Conservation (phyloP, 1,139 yeast genomes). For the Scheffersomyces parashehatae region DNA sequence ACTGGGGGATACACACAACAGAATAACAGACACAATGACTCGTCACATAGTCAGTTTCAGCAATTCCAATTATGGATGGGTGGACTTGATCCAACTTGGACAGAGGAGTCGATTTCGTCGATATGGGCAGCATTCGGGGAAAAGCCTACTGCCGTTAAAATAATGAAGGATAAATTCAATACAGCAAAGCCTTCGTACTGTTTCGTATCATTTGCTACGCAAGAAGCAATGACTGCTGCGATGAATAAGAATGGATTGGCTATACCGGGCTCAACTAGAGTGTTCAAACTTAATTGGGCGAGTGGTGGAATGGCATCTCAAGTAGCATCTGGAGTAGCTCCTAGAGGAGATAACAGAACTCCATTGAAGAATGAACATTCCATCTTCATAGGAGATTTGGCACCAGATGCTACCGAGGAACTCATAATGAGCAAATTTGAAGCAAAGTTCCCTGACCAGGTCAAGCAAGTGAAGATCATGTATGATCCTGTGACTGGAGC, state of each 20-base stretch:
- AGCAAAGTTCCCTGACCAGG: slow-evolving; percentile 62
- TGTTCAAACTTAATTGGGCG: slow-evolving; percentile 84
- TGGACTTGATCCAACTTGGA: slow-evolving; percentile 85
- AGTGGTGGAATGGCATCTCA: slow-evolving; percentile 26
- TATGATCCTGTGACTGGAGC: slow-evolving; percentile 72
- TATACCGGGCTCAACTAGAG: slow-evolving; percentile 59
- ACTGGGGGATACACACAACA: neutral
- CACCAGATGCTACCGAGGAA: slow-evolving; percentile 74
- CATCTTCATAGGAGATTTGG: slow-evolving; percentile 83
- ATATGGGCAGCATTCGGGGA: slow-evolving; percentile 60
- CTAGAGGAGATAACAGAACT: slow-evolving; percentile 2
- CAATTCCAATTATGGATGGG: slow-evolving; percentile 80
- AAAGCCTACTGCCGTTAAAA: slow-evolving; percentile 35
- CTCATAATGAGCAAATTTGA: slow-evolving; percentile 69
- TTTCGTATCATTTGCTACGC: slow-evolving; percentile 75
- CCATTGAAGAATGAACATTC: slow-evolving; percentile 54
- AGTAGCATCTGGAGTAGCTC: neutral
- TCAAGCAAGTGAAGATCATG: slow-evolving; percentile 87
- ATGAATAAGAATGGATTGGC: slow-evolving; percentile 65
- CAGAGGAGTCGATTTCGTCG: slow-evolving; percentile 63
- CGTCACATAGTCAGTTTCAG: too few species aligned
- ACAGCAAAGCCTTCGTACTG: slow-evolving; percentile 63
- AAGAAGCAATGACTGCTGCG: slow-evolving; percentile 71
- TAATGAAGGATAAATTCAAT: slow-evolving; percentile 41
- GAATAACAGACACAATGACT: neutral